These are phyloP conservation scores for Colletotrichum acutatum DNA, from an alignment of 2,329 filamentous ascomycete genomes.

Conservation along the genomic window DNA sequence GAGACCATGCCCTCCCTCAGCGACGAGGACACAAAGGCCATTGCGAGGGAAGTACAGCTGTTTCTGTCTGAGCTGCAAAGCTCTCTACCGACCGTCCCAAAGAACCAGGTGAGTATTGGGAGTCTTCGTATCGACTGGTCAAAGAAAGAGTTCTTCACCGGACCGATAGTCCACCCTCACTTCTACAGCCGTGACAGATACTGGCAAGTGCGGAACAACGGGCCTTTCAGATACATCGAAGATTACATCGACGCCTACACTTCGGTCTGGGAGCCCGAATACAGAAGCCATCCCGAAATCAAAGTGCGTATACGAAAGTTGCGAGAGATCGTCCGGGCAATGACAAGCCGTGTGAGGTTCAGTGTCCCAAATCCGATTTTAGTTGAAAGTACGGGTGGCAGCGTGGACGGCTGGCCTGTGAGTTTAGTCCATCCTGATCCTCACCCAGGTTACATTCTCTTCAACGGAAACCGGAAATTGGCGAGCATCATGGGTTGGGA, in stretches of 20 bases:
- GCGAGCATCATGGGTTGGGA: slow-evolving; percentile 34
- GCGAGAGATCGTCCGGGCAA: neutral
- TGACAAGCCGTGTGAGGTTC: neutral
- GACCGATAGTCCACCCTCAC: slow-evolving; percentile 8
- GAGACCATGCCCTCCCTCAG: neutral
- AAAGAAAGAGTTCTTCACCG: slow-evolving; percentile 14
- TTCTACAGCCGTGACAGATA: slow-evolving; percentile 3
- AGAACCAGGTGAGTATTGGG: slow-evolving; percentile 9
- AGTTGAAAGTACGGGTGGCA: neutral
- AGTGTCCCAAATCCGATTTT: neutral
- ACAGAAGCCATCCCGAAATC: neutral
- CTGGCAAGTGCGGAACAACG: neutral
- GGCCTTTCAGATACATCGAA: slow-evolving; percentile 5
- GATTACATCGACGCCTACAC: slow-evolving; percentile 5
- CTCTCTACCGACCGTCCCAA: neutral
- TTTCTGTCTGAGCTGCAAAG: neutral
- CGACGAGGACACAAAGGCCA: neutral
- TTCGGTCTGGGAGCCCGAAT: neutral
- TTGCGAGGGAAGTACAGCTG: neutral
- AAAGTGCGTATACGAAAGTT: neutral
- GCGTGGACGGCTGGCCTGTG: slow-evolving; percentile 14
- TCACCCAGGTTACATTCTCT: slow-evolving; percentile 22
- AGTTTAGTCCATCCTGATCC: slow-evolving; percentile 26
- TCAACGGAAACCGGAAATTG: slow-evolving; percentile 3
- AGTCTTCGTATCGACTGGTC: slow-evolving; percentile 30